These are phyloP conservation scores for Epithemia pelagica DNA, from an alignment of 108 stramenopile species.

Conservation along the genomic window DNA sequence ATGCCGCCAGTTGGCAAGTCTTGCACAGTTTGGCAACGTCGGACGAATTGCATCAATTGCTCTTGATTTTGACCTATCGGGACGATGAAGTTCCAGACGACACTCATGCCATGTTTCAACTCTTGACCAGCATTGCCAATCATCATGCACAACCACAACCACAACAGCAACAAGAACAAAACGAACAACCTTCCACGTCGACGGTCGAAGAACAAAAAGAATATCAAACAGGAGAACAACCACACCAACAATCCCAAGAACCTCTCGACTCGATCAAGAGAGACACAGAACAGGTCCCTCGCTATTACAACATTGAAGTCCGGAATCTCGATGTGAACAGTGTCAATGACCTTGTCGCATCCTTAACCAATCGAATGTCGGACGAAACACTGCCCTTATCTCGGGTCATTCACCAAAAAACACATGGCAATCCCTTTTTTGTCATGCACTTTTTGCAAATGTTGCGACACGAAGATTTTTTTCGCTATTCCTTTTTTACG, in stretches of 20 bases:
- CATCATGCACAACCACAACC: background rate
- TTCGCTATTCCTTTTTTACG: conserved; percentile 19
- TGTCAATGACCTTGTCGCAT: conserved; percentile 2
- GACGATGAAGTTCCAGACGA: conserved; percentile 14
- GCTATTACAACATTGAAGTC: background rate
- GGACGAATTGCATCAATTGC: background rate
- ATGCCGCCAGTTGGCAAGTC: conserved; percentile 22
- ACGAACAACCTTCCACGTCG: background rate
- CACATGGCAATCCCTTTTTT: conserved; percentile 55
- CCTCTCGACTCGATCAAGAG: background rate
- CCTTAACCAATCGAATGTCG: background rate
- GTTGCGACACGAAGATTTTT: conserved; percentile 27
- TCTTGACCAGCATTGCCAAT: background rate
- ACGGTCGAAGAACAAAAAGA: background rate
- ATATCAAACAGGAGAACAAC: background rate
- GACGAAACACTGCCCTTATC: conserved; percentile 3
- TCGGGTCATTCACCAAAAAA: conserved; percentile 36
- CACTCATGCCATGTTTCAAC: background rate
- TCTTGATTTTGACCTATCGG: conserved; percentile 14
- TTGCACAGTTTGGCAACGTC: conserved; percentile 13
- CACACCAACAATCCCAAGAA: no score
- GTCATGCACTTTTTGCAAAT: conserved; percentile 33
- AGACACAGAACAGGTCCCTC: background rate
- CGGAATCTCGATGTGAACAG: background rate
- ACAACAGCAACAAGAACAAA: background rate